These are phyloP conservation scores for Penicillium hordei DNA, from an alignment of 2,329 filamentous ascomycete genomes.

Conservation along the genomic window DNA sequence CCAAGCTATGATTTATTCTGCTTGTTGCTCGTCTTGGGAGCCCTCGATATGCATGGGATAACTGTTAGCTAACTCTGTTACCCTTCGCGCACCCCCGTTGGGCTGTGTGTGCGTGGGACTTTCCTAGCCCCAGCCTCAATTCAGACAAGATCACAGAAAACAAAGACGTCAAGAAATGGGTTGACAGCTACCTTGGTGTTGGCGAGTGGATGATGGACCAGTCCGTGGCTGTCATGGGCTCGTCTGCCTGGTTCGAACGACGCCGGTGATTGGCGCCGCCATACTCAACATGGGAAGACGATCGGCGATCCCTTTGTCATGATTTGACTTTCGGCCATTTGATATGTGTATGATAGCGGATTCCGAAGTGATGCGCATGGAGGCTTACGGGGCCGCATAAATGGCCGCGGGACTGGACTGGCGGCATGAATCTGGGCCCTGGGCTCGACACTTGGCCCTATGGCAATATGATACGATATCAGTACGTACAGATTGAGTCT, in stretches of 20 bases:
- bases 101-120: slow-evolving; percentile 35
- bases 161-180: slow-evolving; percentile 81
- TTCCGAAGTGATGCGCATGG: not conserved
- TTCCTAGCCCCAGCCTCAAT: slow-evolving; percentile 69
- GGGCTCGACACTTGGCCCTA: not conserved
- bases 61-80: slow-evolving; percentile 29
- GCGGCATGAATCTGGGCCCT: not conserved
- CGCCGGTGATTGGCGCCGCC: slow-evolving; percentile 59
- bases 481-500: slow-evolving; percentile 5
- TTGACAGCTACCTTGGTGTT: slow-evolving; percentile 88
- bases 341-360: slow-evolving; percentile 4
- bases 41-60: not conserved
- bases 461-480: not conserved
- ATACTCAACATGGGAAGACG: not conserved
- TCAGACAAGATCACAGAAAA: slow-evolving; percentile 81
- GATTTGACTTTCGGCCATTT: slow-evolving; percentile 7
- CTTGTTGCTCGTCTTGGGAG: not conserved
- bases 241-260: slow-evolving; percentile 87
- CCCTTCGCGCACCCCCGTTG: slow-evolving; percentile 29
- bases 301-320: slow-evolving; percentile 5
- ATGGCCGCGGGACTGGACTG: not conserved
- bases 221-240: slow-evolving; percentile 85
- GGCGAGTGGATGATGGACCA: slow-evolving; percentile 99
- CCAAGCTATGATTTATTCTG: not conserved
- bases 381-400: not conserved